phyloP scores from a whole-genome alignment of 208 protist species.

The Acanthamoeba castellanii region DNA sequence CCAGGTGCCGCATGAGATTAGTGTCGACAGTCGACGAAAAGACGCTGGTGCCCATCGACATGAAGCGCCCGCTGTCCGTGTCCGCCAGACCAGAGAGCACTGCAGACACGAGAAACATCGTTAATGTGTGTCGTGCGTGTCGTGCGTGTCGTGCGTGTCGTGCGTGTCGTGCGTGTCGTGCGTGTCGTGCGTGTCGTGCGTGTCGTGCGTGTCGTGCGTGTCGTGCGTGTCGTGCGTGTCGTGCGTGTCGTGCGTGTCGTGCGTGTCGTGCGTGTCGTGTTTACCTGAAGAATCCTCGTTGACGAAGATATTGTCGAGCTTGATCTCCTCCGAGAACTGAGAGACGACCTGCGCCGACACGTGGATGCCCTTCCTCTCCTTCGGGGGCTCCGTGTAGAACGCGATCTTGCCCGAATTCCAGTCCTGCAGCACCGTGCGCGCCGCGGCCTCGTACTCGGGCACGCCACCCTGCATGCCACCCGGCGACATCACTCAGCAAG shows the following conservation, averaged over 20 bases:
- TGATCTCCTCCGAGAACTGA: slow-evolving; percentile 15
- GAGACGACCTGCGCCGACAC: slow-evolving; percentile 70
- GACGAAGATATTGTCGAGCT: slow-evolving; percentile 11
- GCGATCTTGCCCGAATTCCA: slow-evolving; percentile 96
- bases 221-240: too few species aligned
- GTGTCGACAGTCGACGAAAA: slow-evolving; percentile 36
- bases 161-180: too few species aligned
- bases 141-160: too few species aligned
- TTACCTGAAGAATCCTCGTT: slow-evolving; percentile 15
- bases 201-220: background rate
- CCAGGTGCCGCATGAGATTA: slow-evolving; percentile 7
- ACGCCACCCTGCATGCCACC: slow-evolving; percentile 90
- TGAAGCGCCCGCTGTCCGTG: slow-evolving; percentile 11
- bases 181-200: background rate
- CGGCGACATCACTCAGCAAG: too few species aligned
- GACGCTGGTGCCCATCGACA: slow-evolving; percentile 35
- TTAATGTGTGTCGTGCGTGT: too few species aligned
- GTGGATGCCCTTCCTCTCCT: slow-evolving; percentile 75
- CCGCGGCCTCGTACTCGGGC: slow-evolving; percentile 94
- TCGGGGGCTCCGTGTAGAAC: slow-evolving; percentile 96
- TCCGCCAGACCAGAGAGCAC: background rate
- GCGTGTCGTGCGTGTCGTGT: too few species aligned
- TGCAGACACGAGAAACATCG: background rate
- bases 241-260: too few species aligned
- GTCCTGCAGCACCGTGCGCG: slow-evolving; percentile 94